A percentile compares a stretch with the other conserved stretches of the same genome.
Conservation (phyloP, 345 rosid species). For the Microcos paniculata region DNA sequence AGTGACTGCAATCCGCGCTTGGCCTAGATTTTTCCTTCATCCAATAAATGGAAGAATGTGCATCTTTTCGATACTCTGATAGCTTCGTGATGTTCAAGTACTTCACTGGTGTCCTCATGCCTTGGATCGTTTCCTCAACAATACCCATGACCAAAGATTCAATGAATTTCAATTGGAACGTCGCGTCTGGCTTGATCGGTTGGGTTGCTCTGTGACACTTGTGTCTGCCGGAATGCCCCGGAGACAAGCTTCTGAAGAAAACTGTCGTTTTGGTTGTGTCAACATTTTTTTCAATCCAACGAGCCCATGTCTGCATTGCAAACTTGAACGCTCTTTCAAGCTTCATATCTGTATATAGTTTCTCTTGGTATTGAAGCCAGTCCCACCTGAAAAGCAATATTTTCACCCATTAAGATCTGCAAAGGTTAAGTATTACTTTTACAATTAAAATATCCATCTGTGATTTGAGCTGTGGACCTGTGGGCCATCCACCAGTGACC, state of each 20-base stretch:
- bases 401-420: not conserved
- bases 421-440: not conserved
- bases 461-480: slow-evolving; percentile 1
- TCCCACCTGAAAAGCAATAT: slow-evolving; percentile 40
- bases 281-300: slow-evolving; percentile 37
- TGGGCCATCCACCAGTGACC: slow-evolving; percentile 54
- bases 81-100: slow-evolving; percentile 43
- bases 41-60: slow-evolving; percentile 41
- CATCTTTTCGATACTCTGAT: slow-evolving; percentile 39
- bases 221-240: slow-evolving; percentile 30
- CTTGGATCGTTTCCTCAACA: slow-evolving; percentile 23
- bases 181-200: slow-evolving; percentile 28
- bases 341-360: slow-evolving; percentile 32
- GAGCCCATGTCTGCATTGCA: slow-evolving; percentile 41
- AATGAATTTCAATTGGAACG: slow-evolving; percentile 12
- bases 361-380: slow-evolving; percentile 24
- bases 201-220: slow-evolving; percentile 25
- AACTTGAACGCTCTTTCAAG: slow-evolving; percentile 28
- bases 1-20: slow-evolving; percentile 52
- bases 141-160: slow-evolving; percentile 14
- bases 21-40: slow-evolving; percentile 16
- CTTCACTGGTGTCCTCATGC: slow-evolving; percentile 32
- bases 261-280: slow-evolving; percentile 31
- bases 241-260: slow-evolving; percentile 46
- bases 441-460: not conserved